Evolutionary conservation across 768 basidiomycete genomes (phyloP), one percentile per base, ranked within the genome.

Genomic region (Naganishia onofrii): DNA sequence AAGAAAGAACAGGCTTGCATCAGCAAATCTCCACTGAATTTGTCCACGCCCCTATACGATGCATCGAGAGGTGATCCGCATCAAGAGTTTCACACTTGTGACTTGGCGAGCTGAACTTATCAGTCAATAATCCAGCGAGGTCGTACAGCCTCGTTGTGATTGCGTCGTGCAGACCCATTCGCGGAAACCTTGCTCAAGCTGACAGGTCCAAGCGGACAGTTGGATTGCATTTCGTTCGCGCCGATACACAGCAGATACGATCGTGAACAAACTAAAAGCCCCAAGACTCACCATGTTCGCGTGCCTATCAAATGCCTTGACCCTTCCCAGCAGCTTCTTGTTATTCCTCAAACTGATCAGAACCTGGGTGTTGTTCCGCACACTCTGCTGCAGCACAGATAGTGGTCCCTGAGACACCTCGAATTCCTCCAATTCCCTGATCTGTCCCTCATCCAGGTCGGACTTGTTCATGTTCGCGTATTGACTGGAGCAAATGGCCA

Each of bases 301-400:
- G 82, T 99, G 96, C 79, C 96, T 86, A 82, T 99, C 96, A 80
- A 99, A 99, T 0, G 96, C 96, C 82, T 99, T 99, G 68, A 97
- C 94, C 60, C 94, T 87, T 32, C 81, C 83, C 67, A 84, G 72
- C 42, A 99, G 84, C 82, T 99, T 99, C 85, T 95, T 97, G 86
- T 98, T 97, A 84, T 98, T 99, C 76, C 96, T 85, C 68, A 99
- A 85, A 23, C 93, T 94, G 78, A 99, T 94, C 73, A 99, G 88
- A 74, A 99, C 91, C 84, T 99, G 96, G 15, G 94, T 89, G 82
- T 96, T 92, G 82, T 97, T 95, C 82, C 96, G 87, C 75, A 99
- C 96, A 36, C 94, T 91, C 81, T 96, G 93, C 82, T 99, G 96
- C 44, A 77, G 63, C 38, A 79, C 75, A 12, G 76, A 76, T 31